Evolutionary conservation across 257 asterid species (phyloP), one percentile per base, ranked within the genome.

Genomic region (Thymus quinquecostatus): DNA sequence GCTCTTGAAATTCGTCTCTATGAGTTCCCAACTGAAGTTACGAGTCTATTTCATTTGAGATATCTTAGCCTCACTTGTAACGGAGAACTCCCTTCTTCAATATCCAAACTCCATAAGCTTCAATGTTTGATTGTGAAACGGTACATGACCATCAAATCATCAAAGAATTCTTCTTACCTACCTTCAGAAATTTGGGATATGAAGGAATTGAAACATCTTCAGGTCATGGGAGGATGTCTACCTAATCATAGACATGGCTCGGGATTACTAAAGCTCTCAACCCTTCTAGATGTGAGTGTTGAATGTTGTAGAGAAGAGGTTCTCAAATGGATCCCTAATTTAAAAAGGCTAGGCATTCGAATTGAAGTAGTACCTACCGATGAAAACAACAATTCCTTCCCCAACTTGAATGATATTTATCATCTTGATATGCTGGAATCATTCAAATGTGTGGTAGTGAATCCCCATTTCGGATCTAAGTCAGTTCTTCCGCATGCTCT

Each of bases 1-100:
- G 59, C 59, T 53, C 33, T 53, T 53, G 2, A 32, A 5, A 21
- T 53, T 27, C 59, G 59, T 53, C 33, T 53, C 10, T 21, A 53
- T 1, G 33, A 53, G 33, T 53, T 53, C 6, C 60, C 60, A 2
- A 6, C 4, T 54, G 60, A 54, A 21, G 57, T 54, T 1, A 33
- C 29, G 60, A 8, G 32, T 21, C 53, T 47, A 47, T 12, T 47
- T 54, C 60, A 28, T 28, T 21, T 60, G 14, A 36, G 48, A 32
- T 60, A 60, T 43, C 33, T 60, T 34, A 47, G n/a, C 45, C 66
- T 60, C 32, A 34, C 66, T 34, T 60, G 40, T 38, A n/a, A 60
- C 0, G 66, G 66, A 1, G 4, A 38, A 5, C 49, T 60, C 49
- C 49, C 66, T 36, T 0, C 66, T 38, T n/a, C 49, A 3, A 38